These are phyloP conservation scores for Colletotrichum eleusines DNA, from an alignment of 2,329 filamentous ascomycete species.

Conservation along the genomic window DNA sequence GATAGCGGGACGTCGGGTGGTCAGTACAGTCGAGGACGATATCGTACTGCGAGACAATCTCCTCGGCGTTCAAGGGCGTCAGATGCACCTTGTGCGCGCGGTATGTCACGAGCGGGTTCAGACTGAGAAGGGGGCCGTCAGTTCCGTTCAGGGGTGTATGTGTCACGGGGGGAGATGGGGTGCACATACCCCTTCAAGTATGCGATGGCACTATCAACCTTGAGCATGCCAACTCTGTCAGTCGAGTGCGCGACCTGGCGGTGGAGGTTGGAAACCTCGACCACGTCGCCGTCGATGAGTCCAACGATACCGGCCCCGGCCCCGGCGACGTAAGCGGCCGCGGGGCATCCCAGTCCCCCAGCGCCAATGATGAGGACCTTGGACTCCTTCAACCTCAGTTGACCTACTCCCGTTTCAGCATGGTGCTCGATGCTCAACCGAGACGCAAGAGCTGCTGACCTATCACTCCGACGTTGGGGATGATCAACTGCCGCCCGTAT, in stretches of 20 bases:
- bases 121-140: conserved; percentile 55
- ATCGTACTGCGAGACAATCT: conserved; percentile 79
- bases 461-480: conserved; percentile 82
- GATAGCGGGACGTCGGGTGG: conserved; percentile 89
- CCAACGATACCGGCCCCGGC: conserved; percentile 88
- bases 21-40: conserved; percentile 95
- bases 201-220: conserved; percentile 81
- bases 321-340: conserved; percentile 91
- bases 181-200: conserved; percentile 65
- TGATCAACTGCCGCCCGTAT: conserved; percentile 92
- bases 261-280: conserved; percentile 92
- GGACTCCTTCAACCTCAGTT: conserved; percentile 77
- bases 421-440: not conserved
- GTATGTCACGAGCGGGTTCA: conserved; percentile 81
- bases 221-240: conserved; percentile 76
- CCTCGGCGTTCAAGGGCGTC: conserved; percentile 74
- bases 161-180: too few species aligned
- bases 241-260: conserved; percentile 88
- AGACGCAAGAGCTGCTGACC: conserved; percentile 60
- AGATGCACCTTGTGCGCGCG: conserved; percentile 73
- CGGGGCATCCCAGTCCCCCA: conserved; percentile 91
- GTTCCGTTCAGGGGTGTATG: not conserved
- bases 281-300: conserved; percentile 86
- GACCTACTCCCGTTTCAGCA: conserved; percentile 64
- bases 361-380: conserved; percentile 86